Base-by-base conservation (phyloP, 176 grass and related monocot species). In the Ampelocalamus luodianensis region DNA sequence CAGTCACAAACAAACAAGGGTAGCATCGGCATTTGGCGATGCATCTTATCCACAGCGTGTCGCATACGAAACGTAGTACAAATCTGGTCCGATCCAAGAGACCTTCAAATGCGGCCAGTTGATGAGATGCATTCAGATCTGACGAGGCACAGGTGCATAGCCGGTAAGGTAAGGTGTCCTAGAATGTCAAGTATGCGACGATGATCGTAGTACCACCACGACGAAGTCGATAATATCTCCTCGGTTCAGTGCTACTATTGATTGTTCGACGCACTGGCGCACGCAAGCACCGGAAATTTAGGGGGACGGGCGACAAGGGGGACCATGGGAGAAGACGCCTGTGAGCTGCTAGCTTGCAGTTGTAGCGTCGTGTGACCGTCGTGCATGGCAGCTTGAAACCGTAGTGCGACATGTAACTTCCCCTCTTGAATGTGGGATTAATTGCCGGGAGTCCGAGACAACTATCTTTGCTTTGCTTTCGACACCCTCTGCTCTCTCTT, bases 121-220 rank as follows among this genome's bases (percentile, higher is more conserved):
- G 72, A 38, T 39, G 6, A 55, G 22, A 27, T 2, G 37, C 55
- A 78, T 63, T 29, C 16, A 23, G 76, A 43, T 61, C 76, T 5
- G 39, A 27, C 76, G 76, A 63, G 39, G 4, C 58, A 18, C 17
- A 54, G 20, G 16, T 54, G 50, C 15, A 2, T 44, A 3, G 0
- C 76, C 58, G 58, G 56, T n/a, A 77, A 10, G 75, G 73, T 5
- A 23, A 17, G 50, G 50, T 54, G 50, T 76, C 73, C 73, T 39
- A 23, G 75, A 44, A 62, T 44, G 55, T 27, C 38, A n/a, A 10
- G 55, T 56, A 5, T 5, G 34, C 74, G 74, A 38, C 54, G 37
- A 55, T 22, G 74, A 17, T 13, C 53, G 11, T 59, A 3, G 18
- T 7, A 10, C 42, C 42, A 3, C 42, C 10, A 10, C 42, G 42